phyloP scores from a whole-genome alignment of 2,329 filamentous ascomycete genomes.

The Penicillium sp. region DNA sequence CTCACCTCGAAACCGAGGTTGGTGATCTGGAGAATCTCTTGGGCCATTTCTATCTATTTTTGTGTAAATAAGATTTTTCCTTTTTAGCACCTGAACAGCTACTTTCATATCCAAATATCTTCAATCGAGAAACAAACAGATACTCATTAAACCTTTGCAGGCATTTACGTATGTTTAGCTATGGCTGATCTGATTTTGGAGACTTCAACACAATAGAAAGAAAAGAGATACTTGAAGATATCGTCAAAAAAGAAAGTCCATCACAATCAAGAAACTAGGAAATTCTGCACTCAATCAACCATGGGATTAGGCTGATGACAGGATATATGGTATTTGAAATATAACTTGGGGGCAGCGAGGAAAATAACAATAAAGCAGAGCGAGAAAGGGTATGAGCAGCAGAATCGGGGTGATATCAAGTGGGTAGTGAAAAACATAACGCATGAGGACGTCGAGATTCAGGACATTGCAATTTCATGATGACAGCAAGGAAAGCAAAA shows the following conservation, averaged over 20 bases:
- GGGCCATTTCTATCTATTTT: background rate
- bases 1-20: constrained; percentile 15
- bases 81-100: background rate
- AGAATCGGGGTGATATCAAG: constrained; percentile 6
- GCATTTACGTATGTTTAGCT: constrained; percentile 15
- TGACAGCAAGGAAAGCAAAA: constrained; percentile 2
- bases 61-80: constrained; percentile 12
- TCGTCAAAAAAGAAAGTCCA: constrained; percentile 3
- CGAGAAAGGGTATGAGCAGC: constrained; percentile 15
- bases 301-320: background rate
- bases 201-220: background rate
- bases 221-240: background rate
- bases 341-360: background rate
- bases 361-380: background rate
- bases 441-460: constrained; percentile 2
- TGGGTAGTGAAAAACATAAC: background rate
- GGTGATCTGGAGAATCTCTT: constrained; percentile 10
- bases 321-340: constrained; percentile 4
- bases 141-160: constrained; percentile 22
- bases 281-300: background rate
- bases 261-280: background rate
- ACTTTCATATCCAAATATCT: background rate
- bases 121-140: constrained; percentile 7
- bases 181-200: background rate
- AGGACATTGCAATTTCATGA: constrained; percentile 11